These are phyloP conservation scores for Podospora conica DNA, from an alignment of 495 filamentous ascomycete genomes.

Conservation along the genomic window DNA sequence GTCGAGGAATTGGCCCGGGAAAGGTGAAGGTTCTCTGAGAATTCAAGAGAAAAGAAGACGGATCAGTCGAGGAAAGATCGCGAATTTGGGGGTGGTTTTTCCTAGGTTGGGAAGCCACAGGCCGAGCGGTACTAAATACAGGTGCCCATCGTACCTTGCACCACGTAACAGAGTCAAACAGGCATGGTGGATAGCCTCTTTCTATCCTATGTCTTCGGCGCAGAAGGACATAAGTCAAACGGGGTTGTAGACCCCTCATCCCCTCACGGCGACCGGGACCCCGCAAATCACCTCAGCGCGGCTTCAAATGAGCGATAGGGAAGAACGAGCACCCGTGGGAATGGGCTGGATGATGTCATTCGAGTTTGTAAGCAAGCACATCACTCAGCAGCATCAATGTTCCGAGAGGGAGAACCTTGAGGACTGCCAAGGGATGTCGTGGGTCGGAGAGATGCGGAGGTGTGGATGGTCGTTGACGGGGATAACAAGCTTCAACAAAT, in stretches of 20 bases:
- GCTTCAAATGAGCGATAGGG: background rate
- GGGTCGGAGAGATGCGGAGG: background rate
- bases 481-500: background rate
- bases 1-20: background rate
- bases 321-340: background rate
- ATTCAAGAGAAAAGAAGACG: background rate
- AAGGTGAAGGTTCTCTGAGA: background rate
- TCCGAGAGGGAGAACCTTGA: background rate
- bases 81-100: too few relatives aligned
- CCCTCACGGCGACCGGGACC: background rate
- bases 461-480: background rate
- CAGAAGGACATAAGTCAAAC: too few relatives aligned
- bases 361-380: background rate
- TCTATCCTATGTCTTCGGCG: too few relatives aligned
- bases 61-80: background rate
- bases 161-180: too few relatives aligned
- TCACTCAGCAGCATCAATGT: background rate
- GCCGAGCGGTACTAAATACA: too few relatives aligned
- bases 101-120: too few relatives aligned
- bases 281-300: background rate
- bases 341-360: background rate
- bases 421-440: background rate
- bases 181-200: too few relatives aligned
- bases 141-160: too few relatives aligned
- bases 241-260: background rate